Evolutionary conservation across 1,284 basidiomycete species (phyloP), one percentile per base, ranked within the genome.

Genomic region (Fomitiporia mediterranea): DNA sequence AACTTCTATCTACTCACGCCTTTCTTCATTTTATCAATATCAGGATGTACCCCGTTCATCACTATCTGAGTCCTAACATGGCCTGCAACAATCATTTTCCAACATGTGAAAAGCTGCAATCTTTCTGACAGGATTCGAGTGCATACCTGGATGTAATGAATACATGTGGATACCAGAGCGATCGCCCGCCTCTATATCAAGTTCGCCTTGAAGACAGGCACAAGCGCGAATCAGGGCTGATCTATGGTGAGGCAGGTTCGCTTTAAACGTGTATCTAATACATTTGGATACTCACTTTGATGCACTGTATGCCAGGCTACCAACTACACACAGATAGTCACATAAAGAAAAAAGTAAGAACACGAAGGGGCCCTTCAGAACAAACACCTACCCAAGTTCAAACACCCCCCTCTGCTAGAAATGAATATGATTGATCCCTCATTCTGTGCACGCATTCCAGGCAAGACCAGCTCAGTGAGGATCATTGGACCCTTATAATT

Each of bases 401-500:
- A 5, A 2, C 32, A 7, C 8, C 27, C 52, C 13, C 40, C 39
- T 2, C 28, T 19, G 27, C 40, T 44, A 0, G 52, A 44, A 32
- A 53, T 53, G 39, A 53, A 43, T 15, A 53, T 23, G n/a, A 53
- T 28, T 21, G 52, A 25, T 8, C 52, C 52, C 8, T n/a, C 13
- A 1, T 44, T 44, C 25, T 42, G 23, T 30, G 21, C 42, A 23
- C 39, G 39, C 52, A 53, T 53, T n/a, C 27, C 39, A 3, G 13
- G 17, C 7, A 53, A 28, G 3, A 32, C 52, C 40, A 53, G 30
- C 5, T 46, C 38, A 23, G 52, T 34, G 27, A 53, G 52, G 28
- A 53, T 53, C 11, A 53, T 27, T 13, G 52, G 52, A 7, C 25
- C 53, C 28, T 54, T 46, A 3, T 47, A n/a, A 34, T 54, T 54